Percentiles rank a stretch among this genome's conserved stretches.
These are phyloP conservation scores for Cyanodermella asteris DNA, from an alignment of 2,329 filamentous ascomycete species.

Conservation along the genomic window DNA sequence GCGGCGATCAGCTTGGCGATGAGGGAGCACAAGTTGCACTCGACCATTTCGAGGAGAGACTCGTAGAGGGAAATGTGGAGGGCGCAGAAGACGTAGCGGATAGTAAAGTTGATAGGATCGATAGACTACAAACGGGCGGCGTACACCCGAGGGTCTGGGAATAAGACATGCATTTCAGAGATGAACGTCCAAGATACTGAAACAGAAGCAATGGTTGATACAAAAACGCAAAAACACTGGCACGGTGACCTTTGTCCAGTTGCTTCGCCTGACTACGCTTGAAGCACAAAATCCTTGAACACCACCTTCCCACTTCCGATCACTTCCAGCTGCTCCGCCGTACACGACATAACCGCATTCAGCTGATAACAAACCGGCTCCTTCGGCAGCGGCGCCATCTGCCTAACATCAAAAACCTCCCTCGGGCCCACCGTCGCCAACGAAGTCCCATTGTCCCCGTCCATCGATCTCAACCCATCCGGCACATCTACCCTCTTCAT, in stretches of 20 bases:
- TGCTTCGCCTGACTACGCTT: too few species aligned
- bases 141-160: neutral
- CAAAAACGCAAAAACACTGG: too few species aligned
- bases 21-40: slow-evolving; percentile 59
- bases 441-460: too few species aligned
- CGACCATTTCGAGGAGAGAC: slow-evolving; percentile 37
- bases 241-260: too few species aligned
- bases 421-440: too few species aligned
- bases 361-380: slow-evolving; percentile 25
- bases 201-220: too few species aligned
- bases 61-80: too few species aligned
- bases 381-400: slow-evolving; percentile 19
- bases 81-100: too few species aligned
- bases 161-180: too few species aligned
- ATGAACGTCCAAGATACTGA: too few species aligned
- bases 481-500: too few species aligned
- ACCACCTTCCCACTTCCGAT: slow-evolving; percentile 23
- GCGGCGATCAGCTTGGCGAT: slow-evolving; percentile 44
- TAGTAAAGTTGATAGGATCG: slow-evolving; percentile 1
- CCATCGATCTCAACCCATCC: too few species aligned
- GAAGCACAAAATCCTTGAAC: slow-evolving; percentile 25
- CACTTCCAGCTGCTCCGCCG: slow-evolving; percentile 20
- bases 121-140: neutral
- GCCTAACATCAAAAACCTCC: slow-evolving; percentile 23
- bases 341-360: slow-evolving; percentile 18